Base-by-base conservation (phyloP, 306 rosid species). In the Prunus dulcis region DNA sequence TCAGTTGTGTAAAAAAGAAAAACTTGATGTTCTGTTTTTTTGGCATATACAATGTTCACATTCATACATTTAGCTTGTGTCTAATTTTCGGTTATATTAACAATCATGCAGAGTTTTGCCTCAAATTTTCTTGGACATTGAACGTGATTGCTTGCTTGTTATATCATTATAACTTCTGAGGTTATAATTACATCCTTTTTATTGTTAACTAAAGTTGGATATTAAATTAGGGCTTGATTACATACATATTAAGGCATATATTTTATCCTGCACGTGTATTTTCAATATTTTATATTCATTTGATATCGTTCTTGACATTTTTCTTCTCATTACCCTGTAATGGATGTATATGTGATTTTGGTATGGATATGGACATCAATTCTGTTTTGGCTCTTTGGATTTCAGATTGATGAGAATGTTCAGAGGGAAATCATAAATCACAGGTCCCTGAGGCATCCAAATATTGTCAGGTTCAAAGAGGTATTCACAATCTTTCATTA, bases 381-480 rank as follows among this genome's bases (percentile, higher is more conserved):
- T 67, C 22, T 69, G 38, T 17, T 73, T 60, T 61, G 77, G 5
- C 22, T 43, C 50, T 80, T 71, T 68, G 69, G 45, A 76, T 83
- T 71, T 83, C 90, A 95, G 98, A 95, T 95, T 79, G 96, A 90
- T 46, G 93, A 87, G 87, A 87, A 89, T 84, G 97, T 95, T 80
- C 91, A 84, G 70, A 88, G 98, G 78, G 98, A 92, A 82, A 95
- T 95, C 62, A 78, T 90, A 47, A 95, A 95, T 71, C 98, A 95
- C 70, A 84, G 89, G 82, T 90, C 90, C 70, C 78, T 95, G 82
- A 88, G 83, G 81, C 98, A 95, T 81, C 97, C 97, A 12, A 89
- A 95, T 73, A 90, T 95, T 73, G 87, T 95, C 86, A 82, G 82
- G 76, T 95, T 95, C 87, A 91, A 87, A 86, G 96, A 95, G 96